Conservation (phyloP, 129 eudicot species). For the Chrysanthemum seticuspe region DNA sequence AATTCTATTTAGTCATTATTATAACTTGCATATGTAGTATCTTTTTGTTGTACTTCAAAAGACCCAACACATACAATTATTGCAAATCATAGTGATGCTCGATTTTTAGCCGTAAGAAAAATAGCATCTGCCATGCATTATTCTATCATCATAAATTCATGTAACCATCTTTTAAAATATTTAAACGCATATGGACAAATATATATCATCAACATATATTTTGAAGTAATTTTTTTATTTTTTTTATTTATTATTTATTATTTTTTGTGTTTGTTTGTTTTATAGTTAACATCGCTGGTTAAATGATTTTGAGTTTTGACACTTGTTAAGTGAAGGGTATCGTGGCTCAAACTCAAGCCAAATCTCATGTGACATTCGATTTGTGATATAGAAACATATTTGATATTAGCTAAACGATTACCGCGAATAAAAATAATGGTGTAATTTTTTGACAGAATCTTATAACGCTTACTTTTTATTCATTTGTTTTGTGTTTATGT, state of each 20-base stretch:
- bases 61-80: background rate
- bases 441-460: too few species aligned
- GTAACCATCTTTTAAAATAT: background rate
- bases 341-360: too few species aligned
- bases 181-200: background rate
- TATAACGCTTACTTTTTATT: too few species aligned
- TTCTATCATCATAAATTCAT: background rate
- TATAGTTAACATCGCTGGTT: background rate
- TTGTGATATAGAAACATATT: too few species aligned
- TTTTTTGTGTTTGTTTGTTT: background rate
- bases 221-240: background rate
- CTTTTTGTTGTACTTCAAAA: too few species aligned
- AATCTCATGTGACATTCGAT: too few species aligned
- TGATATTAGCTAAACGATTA: too few species aligned
- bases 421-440: too few species aligned
- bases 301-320: background rate
- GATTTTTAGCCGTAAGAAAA: background rate
- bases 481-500: too few species aligned
- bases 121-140: background rate
- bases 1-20: too few species aligned
- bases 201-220: background rate
- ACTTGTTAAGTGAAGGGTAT: background rate
- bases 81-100: background rate
- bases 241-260: background rate
- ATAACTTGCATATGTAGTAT: too few species aligned